Conservation (phyloP, 129 eudicot genomes). For the Ambrosia trifida region DNA sequence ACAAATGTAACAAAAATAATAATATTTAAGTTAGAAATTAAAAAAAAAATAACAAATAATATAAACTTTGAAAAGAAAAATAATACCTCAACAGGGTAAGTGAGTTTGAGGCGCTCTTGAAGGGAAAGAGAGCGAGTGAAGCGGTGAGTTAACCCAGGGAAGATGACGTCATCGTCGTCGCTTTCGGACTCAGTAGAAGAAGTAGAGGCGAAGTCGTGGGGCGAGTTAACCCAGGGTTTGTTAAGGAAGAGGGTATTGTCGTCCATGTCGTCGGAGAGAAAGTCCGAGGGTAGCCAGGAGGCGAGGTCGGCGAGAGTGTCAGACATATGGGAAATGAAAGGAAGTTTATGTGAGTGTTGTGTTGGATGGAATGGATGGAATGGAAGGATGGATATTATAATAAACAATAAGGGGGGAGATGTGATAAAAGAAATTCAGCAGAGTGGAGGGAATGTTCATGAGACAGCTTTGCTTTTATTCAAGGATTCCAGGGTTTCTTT, state of each 20-base stretch:
- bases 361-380: too few relatives aligned
- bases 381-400: slow-evolving; percentile 7
- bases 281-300: slow-evolving; percentile 62
- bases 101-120: slow-evolving; percentile 20
- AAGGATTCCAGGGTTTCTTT: slow-evolving; percentile 24
- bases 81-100: slow-evolving; percentile 37
- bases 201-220: slow-evolving; percentile 32
- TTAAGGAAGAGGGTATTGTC: not conserved
- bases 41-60: not conserved
- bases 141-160: slow-evolving; percentile 52
- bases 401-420: not conserved
- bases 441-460: slow-evolving; percentile 34
- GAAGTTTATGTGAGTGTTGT: slow-evolving; percentile 2
- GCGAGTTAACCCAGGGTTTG: slow-evolving; percentile 51
- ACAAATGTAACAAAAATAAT: not conserved
- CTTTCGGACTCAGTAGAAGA: slow-evolving; percentile 49
- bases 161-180: slow-evolving; percentile 47
- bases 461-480: slow-evolving; percentile 26
- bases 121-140: slow-evolving; percentile 46
- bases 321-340: slow-evolving; percentile 33
- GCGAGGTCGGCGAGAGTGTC: slow-evolving; percentile 31
- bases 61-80: not conserved
- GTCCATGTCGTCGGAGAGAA: slow-evolving; percentile 44
- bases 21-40: not conserved
- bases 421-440: slow-evolving; percentile 12